Base-by-base conservation (phyloP, 2,329 filamentous ascomycete genomes). In the Penicillium capsulatum region DNA sequence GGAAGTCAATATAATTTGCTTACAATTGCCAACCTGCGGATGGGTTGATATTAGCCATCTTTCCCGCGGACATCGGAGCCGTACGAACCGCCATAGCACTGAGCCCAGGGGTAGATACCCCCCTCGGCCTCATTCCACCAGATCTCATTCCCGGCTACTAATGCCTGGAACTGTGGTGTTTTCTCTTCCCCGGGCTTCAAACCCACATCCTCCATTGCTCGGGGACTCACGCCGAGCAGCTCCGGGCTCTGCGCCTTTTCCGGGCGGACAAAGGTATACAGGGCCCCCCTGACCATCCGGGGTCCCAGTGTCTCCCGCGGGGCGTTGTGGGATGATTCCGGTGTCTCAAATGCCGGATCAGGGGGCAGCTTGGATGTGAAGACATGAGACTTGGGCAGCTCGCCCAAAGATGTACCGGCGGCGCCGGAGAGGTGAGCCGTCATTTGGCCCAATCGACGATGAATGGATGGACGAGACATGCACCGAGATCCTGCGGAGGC, bases 61-160 rank as follows among this genome's bases (percentile, higher is more conserved):
- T 7, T 36, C 10, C 7, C 14, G 8, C n/a, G 16, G 13, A 37
- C 22, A 6, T 15, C 1, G 10, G 14, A 81, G 59, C 75, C 58
- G 77, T 11, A 54, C 57, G 50, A 51, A 40, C 91, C 91, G 41
- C 92, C 92, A 63, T 98, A 98, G 69, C 92, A 97, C 68, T 98
- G 92, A 20, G 92, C 90, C 92, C 92, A 98, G 0, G 92, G 91
- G 62, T 98, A 98, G 30, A 92, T 81, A n/a, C 85, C 84, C 14
- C 85, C 84, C 42, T 80, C 70, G 16, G 80, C 75, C 42, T 84
- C 77, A 48, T 88, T 77, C 34, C 89, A 91, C 40, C 85, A 79
- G 10, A 96, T 76, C 58, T 80, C 82, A 61, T 92, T 94, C 2
- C 92, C 92, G 0, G 86, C 80, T 5, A 94, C 84, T 1, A 88